Base-by-base conservation (phyloP, 176 grass and related monocot genomes). In the Carex pumila region DNA sequence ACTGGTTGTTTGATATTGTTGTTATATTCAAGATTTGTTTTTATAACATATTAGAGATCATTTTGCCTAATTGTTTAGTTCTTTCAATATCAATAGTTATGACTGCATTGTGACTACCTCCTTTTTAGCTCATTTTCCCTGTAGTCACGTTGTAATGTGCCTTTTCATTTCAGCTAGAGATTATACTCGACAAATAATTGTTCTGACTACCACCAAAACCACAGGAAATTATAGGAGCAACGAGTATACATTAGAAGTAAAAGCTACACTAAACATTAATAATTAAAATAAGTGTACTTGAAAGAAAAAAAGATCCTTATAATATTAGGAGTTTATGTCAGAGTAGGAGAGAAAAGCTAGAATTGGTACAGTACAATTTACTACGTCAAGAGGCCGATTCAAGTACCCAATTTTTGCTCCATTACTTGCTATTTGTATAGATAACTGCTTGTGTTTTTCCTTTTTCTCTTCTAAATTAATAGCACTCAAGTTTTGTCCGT, bases 361-460 rank as follows among this genome's bases (percentile, higher is more conserved):
- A 76, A 55, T 76, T 76, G 5, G 18, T 53, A 15, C 47, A 76
- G 34, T 31, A 5, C 3, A 76, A 30, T 75, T 29, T 50, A 72
- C 43, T 76, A 39, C 4, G 5, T 39, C 37, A 39, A 39, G 5
- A 31, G 13, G 52, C 32, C 25, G 17, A 31, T 25, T 15, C 3
- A 54, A 75, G 47, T 54, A 31, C 60, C 7, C n/a, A 6, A 62
- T 7, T 56, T 31, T 55, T 53, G 19, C 52, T 75, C 3, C 19
- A 9, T 71, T 71, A 34, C 32, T 70, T 43, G n/a, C 66, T 70
- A 70, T 41, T 70, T 70, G n/a, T 74, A 74, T 53, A 75, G 49
- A 14, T 55, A 11, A 32, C n/a, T 77, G 5, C 1, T 47, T 70
- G 65, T 18, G 65, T 37, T 55, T 76, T 55, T 74, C 3, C 8